phyloP scores from a whole-genome alignment of 495 filamentous ascomycete species.

The Cenococcum geophilum region DNA sequence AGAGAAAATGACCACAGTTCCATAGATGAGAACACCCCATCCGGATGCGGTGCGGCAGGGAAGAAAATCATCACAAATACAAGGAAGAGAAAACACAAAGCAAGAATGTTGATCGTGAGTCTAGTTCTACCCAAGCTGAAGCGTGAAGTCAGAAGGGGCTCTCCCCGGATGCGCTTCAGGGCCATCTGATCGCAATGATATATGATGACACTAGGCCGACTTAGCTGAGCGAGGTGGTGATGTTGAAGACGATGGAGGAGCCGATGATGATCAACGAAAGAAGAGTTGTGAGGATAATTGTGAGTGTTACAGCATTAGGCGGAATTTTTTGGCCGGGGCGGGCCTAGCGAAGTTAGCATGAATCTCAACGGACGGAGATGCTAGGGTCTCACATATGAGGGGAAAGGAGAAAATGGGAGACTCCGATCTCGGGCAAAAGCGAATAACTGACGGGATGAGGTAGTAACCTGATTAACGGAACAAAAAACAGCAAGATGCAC shows the following conservation, averaged over 20 bases:
- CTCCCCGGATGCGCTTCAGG: slow-evolving; percentile 33
- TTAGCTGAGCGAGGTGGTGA: slow-evolving; percentile 46
- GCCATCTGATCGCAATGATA: slow-evolving; percentile 45
- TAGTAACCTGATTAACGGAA: slow-evolving; percentile 50
- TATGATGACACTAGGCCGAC: slow-evolving; percentile 46
- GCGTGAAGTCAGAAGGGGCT: slow-evolving; percentile 41
- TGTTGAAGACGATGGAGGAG: slow-evolving; percentile 44
- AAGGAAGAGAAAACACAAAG: slow-evolving; percentile 23
- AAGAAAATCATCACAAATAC: slow-evolving; percentile 31
- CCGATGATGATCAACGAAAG: slow-evolving; percentile 41
- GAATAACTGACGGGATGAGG: slow-evolving; percentile 53
- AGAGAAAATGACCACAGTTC: slow-evolving; percentile 25
- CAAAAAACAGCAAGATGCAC: slow-evolving; percentile 44
- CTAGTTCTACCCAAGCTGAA: slow-evolving; percentile 50
- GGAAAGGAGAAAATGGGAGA: slow-evolving; percentile 48
- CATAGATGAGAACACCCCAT: slow-evolving; percentile 32
- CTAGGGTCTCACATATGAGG: slow-evolving; percentile 42
- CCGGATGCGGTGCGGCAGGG: slow-evolving; percentile 18
- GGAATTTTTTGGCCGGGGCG: slow-evolving; percentile 48
- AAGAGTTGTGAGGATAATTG: slow-evolving; percentile 26
- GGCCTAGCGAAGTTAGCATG: slow-evolving; percentile 28
- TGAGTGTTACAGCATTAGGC: slow-evolving; percentile 47
- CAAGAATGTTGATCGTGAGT: slow-evolving; percentile 27
- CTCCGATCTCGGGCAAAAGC: slow-evolving; percentile 54
- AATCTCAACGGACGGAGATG: not conserved